These are phyloP conservation scores for Aegilops sharonensis DNA, from an alignment of 176 grass and related monocot species.

Conservation along the genomic window DNA sequence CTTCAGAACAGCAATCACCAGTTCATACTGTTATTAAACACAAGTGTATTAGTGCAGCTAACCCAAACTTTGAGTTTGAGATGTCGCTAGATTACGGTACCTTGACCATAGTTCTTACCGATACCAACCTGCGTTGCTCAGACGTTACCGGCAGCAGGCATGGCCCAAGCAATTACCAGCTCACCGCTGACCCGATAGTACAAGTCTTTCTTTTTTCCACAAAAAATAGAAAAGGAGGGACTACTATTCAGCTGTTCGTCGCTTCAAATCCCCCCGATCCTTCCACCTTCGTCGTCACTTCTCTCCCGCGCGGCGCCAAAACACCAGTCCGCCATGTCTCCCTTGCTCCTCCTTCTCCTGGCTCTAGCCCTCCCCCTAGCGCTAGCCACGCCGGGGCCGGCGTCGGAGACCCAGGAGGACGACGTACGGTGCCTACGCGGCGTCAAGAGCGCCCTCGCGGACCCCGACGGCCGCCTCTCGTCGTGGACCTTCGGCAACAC, in stretches of 20 bases:
- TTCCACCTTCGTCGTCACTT: too few relatives aligned
- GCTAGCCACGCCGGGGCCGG: not conserved
- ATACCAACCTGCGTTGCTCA: not conserved
- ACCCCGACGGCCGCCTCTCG: constrained; percentile 12
- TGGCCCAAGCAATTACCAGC: not conserved
- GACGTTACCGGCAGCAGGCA: not conserved
- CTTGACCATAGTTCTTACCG: not conserved
- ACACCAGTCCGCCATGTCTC: constrained; percentile 21
- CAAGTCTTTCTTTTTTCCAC: too few relatives aligned
- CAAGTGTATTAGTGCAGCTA: too few relatives aligned
- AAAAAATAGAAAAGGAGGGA: too few relatives aligned
- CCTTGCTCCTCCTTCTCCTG: constrained; percentile 11
- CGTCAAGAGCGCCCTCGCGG: constrained; percentile 26
- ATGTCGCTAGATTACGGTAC: too few relatives aligned
- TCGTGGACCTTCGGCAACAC: constrained; percentile 61
- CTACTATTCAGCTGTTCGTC: not conserved
- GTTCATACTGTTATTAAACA: too few relatives aligned
- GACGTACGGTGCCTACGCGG: constrained; percentile 60
- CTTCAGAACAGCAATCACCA: too few relatives aligned
- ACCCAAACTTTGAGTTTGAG: too few relatives aligned
- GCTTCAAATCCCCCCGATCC: not conserved
- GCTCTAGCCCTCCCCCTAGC: not conserved
- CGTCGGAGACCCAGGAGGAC: constrained; percentile 48
- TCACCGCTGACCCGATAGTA: not conserved
- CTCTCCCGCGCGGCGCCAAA: too few relatives aligned